These are phyloP conservation scores for Geotrichum bryndzae DNA, from an alignment of 1,139 yeast genomes.

Conservation along the genomic window DNA sequence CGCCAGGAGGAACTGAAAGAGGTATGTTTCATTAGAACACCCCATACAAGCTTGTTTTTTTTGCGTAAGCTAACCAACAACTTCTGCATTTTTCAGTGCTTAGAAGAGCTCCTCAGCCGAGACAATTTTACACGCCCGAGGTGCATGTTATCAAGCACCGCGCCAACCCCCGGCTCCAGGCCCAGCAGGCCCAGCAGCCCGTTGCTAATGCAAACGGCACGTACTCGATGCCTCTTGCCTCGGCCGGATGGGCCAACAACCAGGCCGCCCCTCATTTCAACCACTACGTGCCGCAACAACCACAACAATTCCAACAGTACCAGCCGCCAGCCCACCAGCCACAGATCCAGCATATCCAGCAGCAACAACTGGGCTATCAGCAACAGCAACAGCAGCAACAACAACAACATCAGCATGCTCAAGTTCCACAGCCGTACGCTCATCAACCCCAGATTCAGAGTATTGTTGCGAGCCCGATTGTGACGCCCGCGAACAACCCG, in stretches of 20 bases:
- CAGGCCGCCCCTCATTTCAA: constrained; percentile 4
- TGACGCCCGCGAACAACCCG: constrained; percentile 35
- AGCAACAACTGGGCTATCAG: not conserved
- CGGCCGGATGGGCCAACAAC: constrained; percentile 6
- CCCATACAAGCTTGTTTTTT: not conserved
- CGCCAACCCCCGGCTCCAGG: constrained; percentile 10
- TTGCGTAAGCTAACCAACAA: not conserved
- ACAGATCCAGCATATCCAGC: not conserved
- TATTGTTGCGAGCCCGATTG: constrained; percentile 29
- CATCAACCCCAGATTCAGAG: constrained; percentile 6
- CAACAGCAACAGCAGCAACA: constrained; percentile 5
- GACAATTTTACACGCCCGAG: constrained; percentile 20
- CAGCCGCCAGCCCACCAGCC: constrained; percentile 1
- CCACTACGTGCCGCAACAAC: constrained; percentile 9
- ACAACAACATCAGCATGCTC: not conserved
- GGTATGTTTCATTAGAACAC: not conserved
- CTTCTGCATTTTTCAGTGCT: constrained; percentile 10
- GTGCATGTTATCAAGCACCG: constrained; percentile 12
- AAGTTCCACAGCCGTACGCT: not conserved
- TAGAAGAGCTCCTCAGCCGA: constrained; percentile 18
- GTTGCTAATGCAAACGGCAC: not conserved
- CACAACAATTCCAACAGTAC: constrained; percentile 6
- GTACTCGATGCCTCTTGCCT: constrained; percentile 1
- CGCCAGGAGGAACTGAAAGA: constrained; percentile 2
- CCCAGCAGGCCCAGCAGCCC: not conserved